Conservation (phyloP, 441 rosid species). For the Lepidium campestre region DNA sequence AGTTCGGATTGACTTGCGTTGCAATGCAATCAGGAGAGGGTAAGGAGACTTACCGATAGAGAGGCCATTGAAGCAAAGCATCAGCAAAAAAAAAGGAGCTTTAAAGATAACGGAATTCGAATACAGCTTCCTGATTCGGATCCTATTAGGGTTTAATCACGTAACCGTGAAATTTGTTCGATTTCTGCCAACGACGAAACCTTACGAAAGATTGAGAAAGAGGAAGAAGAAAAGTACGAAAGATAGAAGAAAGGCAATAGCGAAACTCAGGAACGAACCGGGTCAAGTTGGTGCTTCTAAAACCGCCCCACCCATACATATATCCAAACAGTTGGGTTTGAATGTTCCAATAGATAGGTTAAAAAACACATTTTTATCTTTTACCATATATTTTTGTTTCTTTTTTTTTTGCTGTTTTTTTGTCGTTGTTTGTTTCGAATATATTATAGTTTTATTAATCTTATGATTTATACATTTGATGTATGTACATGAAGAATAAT, state of each 20-base stretch:
- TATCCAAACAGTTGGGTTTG: neutral
- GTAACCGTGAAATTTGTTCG: neutral
- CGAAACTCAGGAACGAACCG: neutral
- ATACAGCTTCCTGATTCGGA: neutral
- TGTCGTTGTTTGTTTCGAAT: too few relatives aligned
- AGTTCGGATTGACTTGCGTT: neutral
- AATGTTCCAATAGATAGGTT: too few relatives aligned
- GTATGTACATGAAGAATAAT: too few relatives aligned
- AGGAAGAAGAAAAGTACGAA: neutral
- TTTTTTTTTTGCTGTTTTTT: too few relatives aligned
- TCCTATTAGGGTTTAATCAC: neutral
- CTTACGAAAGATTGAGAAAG: neutral
- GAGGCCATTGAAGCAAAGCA: neutral
- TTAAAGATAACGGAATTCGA: neutral
- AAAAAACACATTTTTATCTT: too few relatives aligned
- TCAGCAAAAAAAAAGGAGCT: neutral
- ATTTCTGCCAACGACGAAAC: constrained; percentile 8
- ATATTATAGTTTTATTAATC: too few relatives aligned
- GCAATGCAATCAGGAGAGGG: neutral
- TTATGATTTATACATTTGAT: too few relatives aligned
- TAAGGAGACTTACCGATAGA: constrained; percentile 7
- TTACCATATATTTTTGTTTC: too few relatives aligned
- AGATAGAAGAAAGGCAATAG: neutral
- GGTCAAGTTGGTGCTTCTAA: neutral
- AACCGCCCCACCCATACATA: neutral